Evolutionary conservation across 495 filamentous ascomycete species (phyloP).

Genomic region (Glarea lozoyensis): DNA sequence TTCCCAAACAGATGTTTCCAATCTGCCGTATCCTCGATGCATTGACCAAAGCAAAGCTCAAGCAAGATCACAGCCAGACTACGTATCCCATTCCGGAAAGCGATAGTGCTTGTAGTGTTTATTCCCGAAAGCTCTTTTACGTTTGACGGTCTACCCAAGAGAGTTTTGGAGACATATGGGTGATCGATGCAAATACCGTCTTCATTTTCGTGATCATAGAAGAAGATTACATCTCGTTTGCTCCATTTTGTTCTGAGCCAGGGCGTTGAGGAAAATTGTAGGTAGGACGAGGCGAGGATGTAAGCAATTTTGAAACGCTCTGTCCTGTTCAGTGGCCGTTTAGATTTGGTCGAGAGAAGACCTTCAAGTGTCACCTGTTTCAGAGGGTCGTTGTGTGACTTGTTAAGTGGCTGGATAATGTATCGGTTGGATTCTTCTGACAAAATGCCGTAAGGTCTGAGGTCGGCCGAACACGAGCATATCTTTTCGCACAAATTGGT

Average conservation of each 20-base stretch:
- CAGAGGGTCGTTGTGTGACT: background rate
- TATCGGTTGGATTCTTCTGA: slow-evolving; percentile 16
- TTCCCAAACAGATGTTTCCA: too few species aligned
- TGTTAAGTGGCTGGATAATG: slow-evolving; percentile 14
- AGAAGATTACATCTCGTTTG: slow-evolving; percentile 20
- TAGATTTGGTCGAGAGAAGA: slow-evolving; percentile 11
- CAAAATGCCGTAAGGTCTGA: slow-evolving; percentile 11
- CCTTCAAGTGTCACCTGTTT: slow-evolving; percentile 16
- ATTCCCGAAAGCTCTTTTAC: too few species aligned
- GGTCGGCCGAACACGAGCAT: too few species aligned
- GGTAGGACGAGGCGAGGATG: slow-evolving; percentile 18
- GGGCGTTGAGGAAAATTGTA: slow-evolving; percentile 22
- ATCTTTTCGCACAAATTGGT: too few species aligned
- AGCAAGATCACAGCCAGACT: too few species aligned
- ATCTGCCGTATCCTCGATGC: too few species aligned
- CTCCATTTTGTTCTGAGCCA: slow-evolving; percentile 17
- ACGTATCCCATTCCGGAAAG: too few species aligned
- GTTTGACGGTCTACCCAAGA: too few species aligned
- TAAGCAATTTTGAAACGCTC: slow-evolving; percentile 22
- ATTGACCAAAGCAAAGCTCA: too few species aligned
- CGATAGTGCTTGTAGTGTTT: too few species aligned
- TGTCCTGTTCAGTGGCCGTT: slow-evolving; percentile 14
- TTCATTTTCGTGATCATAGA: slow-evolving; percentile 4
- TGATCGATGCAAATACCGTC: slow-evolving; percentile 12
- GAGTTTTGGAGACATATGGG: slow-evolving; percentile 24